Evolutionary conservation across 495 filamentous ascomycete genomes (phyloP).

Genomic region (Bombardia bombarda): DNA sequence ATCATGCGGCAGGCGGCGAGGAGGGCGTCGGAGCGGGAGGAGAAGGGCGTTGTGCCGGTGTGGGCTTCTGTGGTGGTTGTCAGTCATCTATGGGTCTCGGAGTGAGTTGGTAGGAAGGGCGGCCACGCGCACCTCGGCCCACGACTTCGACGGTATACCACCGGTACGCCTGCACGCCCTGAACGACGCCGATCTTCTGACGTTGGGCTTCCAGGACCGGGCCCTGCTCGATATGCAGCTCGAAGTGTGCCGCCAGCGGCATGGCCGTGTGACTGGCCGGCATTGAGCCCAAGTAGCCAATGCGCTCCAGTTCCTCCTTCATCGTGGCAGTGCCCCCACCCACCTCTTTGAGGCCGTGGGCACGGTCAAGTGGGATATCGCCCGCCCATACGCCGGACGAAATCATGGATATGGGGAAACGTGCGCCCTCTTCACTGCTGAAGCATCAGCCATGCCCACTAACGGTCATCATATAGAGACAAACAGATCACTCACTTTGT

Average conservation of each 20-base stretch:
- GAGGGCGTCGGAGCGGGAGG: slow-evolving; percentile 53
- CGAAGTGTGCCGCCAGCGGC: slow-evolving; percentile 75
- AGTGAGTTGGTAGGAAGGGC: too few relatives aligned
- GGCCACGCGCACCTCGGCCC: slow-evolving; percentile 45
- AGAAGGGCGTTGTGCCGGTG: slow-evolving; percentile 67
- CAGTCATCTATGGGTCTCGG: too few relatives aligned
- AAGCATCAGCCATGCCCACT: neutral
- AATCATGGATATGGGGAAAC: slow-evolving; percentile 73
- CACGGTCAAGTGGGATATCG: slow-evolving; percentile 52
- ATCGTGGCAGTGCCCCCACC: slow-evolving; percentile 46
- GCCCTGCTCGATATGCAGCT: slow-evolving; percentile 78
- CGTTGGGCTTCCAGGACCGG: slow-evolving; percentile 55
- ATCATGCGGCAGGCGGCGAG: slow-evolving; percentile 64
- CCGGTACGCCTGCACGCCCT: slow-evolving; percentile 60
- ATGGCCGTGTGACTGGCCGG: slow-evolving; percentile 51
- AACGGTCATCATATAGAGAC: neutral
- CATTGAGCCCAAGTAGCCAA: slow-evolving; percentile 57
- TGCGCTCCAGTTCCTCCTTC: slow-evolving; percentile 59
- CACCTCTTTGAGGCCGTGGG: slow-evolving; percentile 50
- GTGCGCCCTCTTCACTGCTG: slow-evolving; percentile 64
- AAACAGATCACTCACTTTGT: slow-evolving; percentile 50
- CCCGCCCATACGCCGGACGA: slow-evolving; percentile 73
- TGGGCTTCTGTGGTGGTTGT: slow-evolving; percentile 59
- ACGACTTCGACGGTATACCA: slow-evolving; percentile 63
- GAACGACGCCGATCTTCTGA: slow-evolving; percentile 62